These are phyloP conservation scores for Millerago galiae DNA, from an alignment of 805 yeast genomes.

Conservation along the genomic window DNA sequence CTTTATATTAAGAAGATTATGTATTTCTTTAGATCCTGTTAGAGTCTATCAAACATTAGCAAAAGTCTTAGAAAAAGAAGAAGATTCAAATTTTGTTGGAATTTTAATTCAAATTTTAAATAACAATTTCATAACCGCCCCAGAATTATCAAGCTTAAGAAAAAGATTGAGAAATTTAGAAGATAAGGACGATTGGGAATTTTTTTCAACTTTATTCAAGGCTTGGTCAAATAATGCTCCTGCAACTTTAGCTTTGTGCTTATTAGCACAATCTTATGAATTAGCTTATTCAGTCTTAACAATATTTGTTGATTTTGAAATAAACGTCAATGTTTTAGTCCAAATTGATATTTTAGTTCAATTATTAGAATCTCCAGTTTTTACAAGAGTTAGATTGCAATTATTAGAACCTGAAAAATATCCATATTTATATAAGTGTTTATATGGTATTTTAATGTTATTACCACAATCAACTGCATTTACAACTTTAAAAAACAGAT, in stretches of 20 bases:
- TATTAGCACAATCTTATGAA: constrained; percentile 83
- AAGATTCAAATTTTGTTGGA: constrained; percentile 64
- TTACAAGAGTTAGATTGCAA: constrained; percentile 79
- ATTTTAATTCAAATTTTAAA: constrained; percentile 82
- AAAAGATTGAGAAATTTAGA: constrained; percentile 61
- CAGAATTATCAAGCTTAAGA: constrained; percentile 68
- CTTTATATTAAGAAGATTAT: constrained; percentile 75
- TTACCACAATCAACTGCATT: constrained; percentile 92
- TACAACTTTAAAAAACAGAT: constrained; percentile 69
- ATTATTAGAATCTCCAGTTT: constrained; percentile 85
- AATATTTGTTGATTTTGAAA: constrained; percentile 75
- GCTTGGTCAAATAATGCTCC: constrained; percentile 93
- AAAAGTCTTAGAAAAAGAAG: constrained; percentile 55
- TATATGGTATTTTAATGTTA: constrained; percentile 89
- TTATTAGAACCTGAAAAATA: constrained; percentile 79
- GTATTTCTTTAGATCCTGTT: constrained; percentile 75
- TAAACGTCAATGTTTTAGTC: constrained; percentile 68
- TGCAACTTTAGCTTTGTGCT: constrained; percentile 77
- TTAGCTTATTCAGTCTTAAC: constrained; percentile 79
- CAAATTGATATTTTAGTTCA: constrained; percentile 90
- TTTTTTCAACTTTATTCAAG: constrained; percentile 72
- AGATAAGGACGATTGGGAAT: constrained; percentile 51
- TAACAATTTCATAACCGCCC: constrained; percentile 79
- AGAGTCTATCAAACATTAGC: constrained; percentile 78
- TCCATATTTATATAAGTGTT: constrained; percentile 77